These are phyloP conservation scores for Stramenopiles sp. DNA, from an alignment of 352 stramenopile genomes.

Conservation along the genomic window DNA sequence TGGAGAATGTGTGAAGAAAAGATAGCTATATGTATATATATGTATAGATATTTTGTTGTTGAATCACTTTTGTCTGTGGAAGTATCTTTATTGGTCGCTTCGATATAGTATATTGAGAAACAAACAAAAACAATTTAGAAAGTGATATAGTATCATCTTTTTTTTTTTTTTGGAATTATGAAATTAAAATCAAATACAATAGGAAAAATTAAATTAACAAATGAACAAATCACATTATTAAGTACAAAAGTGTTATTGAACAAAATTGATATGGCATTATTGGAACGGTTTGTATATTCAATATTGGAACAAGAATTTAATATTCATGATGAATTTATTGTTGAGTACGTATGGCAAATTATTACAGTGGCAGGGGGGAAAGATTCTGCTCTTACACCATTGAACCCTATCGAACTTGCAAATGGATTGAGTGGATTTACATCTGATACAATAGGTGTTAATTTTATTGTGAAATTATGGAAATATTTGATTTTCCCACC, in stretches of 20 bases:
- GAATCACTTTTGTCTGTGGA: too few species aligned
- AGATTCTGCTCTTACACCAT: background rate
- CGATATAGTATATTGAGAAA: too few species aligned
- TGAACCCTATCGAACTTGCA: background rate
- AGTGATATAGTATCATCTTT: too few species aligned
- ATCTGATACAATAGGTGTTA: background rate
- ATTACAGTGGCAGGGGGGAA: background rate
- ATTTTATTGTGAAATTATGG: background rate
- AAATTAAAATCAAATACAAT: too few species aligned
- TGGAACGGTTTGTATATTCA: background rate
- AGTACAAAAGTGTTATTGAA: background rate
- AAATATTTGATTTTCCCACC: background rate
- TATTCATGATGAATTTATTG: background rate
- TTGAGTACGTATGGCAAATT: background rate
- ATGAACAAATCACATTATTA: background rate
- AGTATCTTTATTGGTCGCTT: too few species aligned
- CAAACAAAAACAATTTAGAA: too few species aligned
- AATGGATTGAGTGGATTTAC: background rate
- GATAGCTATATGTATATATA: too few species aligned
- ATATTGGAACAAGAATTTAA: background rate
- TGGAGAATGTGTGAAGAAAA: too few species aligned
- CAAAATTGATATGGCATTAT: background rate
- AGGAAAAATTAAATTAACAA: background rate
- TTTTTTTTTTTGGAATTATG: too few species aligned
- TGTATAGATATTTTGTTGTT: too few species aligned